Percentiles rank a stretch among this genome's conserved stretches.
These are phyloP conservation scores for Colletotrichum tamarilloi DNA, from an alignment of 2,329 filamentous ascomycete genomes.

Conservation along the genomic window DNA sequence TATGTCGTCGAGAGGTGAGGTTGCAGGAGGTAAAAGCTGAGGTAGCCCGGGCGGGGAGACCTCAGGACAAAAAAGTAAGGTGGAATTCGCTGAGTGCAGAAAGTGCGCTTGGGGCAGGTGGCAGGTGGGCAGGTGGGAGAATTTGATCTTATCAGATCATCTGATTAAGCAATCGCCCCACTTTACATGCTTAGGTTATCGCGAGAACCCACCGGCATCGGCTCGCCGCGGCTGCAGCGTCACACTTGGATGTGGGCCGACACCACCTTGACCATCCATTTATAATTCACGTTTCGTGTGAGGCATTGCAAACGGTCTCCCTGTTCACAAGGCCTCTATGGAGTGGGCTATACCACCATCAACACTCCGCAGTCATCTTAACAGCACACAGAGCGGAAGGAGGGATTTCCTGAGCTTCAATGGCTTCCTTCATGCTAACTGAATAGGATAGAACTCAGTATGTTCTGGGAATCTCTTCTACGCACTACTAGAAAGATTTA, in stretches of 20 bases:
- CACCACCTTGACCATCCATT: too few species aligned
- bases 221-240: slow-evolving; percentile 6
- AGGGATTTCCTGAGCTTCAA: too few species aligned
- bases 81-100: slow-evolving; percentile 1
- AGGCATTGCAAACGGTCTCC: too few species aligned
- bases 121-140: neutral
- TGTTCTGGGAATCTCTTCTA: too few species aligned
- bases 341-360: too few species aligned
- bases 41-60: neutral
- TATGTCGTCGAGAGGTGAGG: neutral
- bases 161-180: slow-evolving; percentile 24
- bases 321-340: too few species aligned
- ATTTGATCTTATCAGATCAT: slow-evolving; percentile 38
- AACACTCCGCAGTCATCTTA: too few species aligned
- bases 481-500: too few species aligned
- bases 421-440: too few species aligned
- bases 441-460: too few species aligned
- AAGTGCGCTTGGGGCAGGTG: neutral
- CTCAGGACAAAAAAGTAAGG: neutral
- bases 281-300: too few species aligned
- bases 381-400: too few species aligned
- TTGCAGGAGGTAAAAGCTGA: neutral
- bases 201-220: slow-evolving; percentile 32
- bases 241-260: neutral
- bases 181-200: slow-evolving; percentile 15